Evolutionary conservation across 192 early-diverging fungal genomes (phyloP), one percentile per base, ranked within the genome.

Genomic region (Coemansia sp.): DNA sequence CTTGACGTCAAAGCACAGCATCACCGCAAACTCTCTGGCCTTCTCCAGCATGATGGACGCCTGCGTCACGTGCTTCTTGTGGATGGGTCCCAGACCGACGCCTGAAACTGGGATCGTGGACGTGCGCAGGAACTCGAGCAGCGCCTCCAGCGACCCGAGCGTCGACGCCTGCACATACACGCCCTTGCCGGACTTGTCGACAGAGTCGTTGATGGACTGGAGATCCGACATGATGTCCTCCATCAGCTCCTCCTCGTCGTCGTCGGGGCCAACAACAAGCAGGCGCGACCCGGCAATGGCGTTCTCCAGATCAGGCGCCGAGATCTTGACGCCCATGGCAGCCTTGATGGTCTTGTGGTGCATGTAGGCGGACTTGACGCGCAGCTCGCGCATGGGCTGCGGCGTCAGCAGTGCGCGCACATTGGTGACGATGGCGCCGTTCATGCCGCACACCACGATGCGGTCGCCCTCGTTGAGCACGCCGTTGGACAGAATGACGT

Each of bases 101-200:
- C 93, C 95, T 27, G 92, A 89, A 4, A 99, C 96, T 5, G 97
- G 97, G 74, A 99, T 98, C 73, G 97, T 94, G 44, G 84, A 88
- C 27, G 84, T 74, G 45, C 87, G 87, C 75, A 99, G 75, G 84
- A 97, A 97, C 54, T 91, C 91, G 36, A 99, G 84, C 71, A 99
- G 87, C 2, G 97, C 97, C 82, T 99, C 96, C 25, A 99, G 83
- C 1, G 97, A 98, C 47, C 97, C 97, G 40, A 98, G 82, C 27
- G 97, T 99, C 14, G 96, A 98, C 2, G 97, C 97, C 72, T 99
- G 96, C 11, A 99, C 97, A 74, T 91, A 95, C 27, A 98, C 97
- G 82, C 97, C 97, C 30, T 86, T 84, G 11, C 91, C 92, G 54
- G 87, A 84, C 59, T 90, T 92, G 65, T 94, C 88, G 56, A 97